Percentiles rank a stretch among this genome's conserved stretches.
These are phyloP conservation scores for Pochonia chlamydosporia DNA, from an alignment of 2,329 filamentous ascomycete genomes.

Conservation along the genomic window DNA sequence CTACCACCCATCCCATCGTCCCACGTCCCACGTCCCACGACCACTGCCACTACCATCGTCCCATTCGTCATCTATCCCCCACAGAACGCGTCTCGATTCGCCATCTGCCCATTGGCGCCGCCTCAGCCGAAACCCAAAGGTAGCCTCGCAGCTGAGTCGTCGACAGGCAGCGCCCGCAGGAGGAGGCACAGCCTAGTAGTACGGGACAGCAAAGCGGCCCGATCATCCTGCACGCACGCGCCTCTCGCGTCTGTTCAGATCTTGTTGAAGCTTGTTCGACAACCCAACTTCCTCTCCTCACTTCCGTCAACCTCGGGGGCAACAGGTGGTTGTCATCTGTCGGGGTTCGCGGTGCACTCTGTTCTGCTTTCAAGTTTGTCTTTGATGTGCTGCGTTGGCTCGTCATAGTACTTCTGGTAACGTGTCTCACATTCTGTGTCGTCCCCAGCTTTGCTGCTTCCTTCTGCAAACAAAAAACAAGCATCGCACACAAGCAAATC, in stretches of 20 bases:
- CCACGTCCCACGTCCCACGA: too few species aligned
- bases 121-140: neutral
- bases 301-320: neutral
- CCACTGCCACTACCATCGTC: too few species aligned
- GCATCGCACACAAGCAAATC: neutral
- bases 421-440: neutral
- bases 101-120: neutral
- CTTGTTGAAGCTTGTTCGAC: neutral
- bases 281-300: neutral
- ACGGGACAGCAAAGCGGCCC: neutral
- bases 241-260: neutral
- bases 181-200: neutral
- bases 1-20: too few species aligned
- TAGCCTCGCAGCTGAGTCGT: neutral
- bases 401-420: neutral
- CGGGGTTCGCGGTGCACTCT: neutral
- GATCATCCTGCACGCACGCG: neutral
- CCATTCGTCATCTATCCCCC: neutral
- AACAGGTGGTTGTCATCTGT: neutral
- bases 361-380: neutral
- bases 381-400: neutral
- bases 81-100: neutral
- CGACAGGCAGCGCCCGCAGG: neutral
- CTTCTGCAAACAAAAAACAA: neutral
- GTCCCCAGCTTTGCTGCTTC: neutral